A percentile compares a stretch with the other conserved stretches of the same genome.
Conservation (phyloP, 2,329 filamentous ascomycete species). For the Clonostachys rosea region DNA sequence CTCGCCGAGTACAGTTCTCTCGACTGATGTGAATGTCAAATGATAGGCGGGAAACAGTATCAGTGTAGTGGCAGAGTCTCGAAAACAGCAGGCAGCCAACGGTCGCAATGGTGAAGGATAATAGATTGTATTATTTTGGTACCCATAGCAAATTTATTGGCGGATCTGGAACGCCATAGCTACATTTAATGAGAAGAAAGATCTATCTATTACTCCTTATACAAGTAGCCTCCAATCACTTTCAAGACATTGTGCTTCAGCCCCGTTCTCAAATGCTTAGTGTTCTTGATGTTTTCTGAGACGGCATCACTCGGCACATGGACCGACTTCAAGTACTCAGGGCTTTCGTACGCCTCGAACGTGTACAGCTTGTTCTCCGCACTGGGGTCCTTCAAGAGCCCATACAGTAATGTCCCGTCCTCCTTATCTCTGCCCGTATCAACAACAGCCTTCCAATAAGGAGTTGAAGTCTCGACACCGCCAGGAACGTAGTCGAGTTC, state of each 20-base stretch:
- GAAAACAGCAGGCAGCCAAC: too few relatives aligned
- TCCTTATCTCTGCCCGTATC: conserved; percentile 11
- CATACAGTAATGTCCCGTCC: conserved; percentile 14
- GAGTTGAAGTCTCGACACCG: conserved; percentile 10
- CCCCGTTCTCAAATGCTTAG: conserved; percentile 13
- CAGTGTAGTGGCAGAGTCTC: too few relatives aligned
- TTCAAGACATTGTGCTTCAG: conserved; percentile 13
- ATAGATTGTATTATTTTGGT: too few relatives aligned
- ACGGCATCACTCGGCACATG: conserved; percentile 18
- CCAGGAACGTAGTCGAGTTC: conserved; percentile 17
- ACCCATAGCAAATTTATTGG: too few relatives aligned
- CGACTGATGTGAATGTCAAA: too few relatives aligned
- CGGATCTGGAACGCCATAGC: too few relatives aligned
- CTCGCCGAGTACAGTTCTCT: too few relatives aligned
- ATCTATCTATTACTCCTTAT: conserved; percentile 4
- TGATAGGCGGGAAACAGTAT: too few relatives aligned
- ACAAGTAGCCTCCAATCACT: conserved; percentile 13
- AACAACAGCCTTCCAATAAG: conserved; percentile 17
- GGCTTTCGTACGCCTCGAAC: conserved; percentile 17
- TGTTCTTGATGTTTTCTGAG: conserved; percentile 12
- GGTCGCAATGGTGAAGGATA: too few relatives aligned
- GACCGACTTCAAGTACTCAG: conserved; percentile 15
- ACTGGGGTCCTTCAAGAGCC: conserved; percentile 8
- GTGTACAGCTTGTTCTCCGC: conserved; percentile 11
- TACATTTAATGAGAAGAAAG: too few relatives aligned